Evolutionary conservation across 1,139 yeast genomes (phyloP).

Genomic region (Petasospora rhodanensis): DNA sequence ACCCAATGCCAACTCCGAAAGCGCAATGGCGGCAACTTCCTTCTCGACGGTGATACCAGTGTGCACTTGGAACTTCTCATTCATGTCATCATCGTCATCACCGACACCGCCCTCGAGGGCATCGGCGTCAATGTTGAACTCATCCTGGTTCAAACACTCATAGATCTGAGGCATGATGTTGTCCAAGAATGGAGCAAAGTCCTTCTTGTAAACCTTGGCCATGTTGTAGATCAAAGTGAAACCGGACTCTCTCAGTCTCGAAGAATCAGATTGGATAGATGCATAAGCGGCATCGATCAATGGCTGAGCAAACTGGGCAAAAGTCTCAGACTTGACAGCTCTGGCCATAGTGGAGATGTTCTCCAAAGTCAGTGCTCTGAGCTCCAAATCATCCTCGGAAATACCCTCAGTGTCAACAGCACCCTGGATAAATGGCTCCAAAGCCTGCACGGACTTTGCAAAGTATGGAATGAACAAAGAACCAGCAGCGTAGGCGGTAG

Average conservation of each 20-base stretch:
- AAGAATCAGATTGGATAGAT: constrained; percentile 71
- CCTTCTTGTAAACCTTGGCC: constrained; percentile 92
- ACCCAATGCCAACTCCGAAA: constrained; percentile 84
- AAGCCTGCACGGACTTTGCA: constrained; percentile 68
- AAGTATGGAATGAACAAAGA: constrained; percentile 83
- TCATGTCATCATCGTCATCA: constrained; percentile 48
- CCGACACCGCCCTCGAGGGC: constrained; percentile 36
- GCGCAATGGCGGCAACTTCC: constrained; percentile 93
- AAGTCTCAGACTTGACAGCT: constrained; percentile 90
- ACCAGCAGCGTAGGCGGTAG: constrained; percentile 95
- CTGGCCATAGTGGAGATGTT: constrained; percentile 93
- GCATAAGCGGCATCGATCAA: constrained; percentile 84
- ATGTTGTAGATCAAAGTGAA: constrained; percentile 91
- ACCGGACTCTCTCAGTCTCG: constrained; percentile 91
- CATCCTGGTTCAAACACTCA: constrained; percentile 80
- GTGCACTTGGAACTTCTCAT: constrained; percentile 75
- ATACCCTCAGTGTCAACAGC: constrained; percentile 64
- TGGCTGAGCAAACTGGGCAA: constrained; percentile 82
- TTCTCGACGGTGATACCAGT: constrained; percentile 95
- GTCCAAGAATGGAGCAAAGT: constrained; percentile 81
- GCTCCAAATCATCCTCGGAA: constrained; percentile 75
- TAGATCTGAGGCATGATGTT: constrained; percentile 80
- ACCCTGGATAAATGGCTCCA: constrained; percentile 76
- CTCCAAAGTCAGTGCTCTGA: constrained; percentile 89
- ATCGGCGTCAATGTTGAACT: constrained; percentile 43